Percentiles rank a stretch among this genome's conserved stretches.
Conservation (phyloP, 1,284 basidiomycete species). For the Cystobasidiaceae sp. region DNA sequence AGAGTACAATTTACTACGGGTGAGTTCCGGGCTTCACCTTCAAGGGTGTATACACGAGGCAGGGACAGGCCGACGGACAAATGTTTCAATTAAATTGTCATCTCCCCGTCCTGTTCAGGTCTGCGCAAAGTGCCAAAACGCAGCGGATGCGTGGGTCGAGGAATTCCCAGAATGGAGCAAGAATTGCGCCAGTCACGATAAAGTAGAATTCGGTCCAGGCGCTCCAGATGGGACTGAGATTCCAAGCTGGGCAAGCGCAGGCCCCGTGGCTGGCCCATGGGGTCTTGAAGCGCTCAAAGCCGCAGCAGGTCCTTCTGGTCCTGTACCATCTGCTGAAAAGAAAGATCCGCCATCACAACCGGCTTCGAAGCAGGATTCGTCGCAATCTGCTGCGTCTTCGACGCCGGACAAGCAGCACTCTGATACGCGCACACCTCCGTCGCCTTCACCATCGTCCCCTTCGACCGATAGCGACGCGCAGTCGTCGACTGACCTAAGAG, state of each 20-base stretch:
- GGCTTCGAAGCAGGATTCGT: neutral
- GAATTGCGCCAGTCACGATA: slow-evolving; percentile 16
- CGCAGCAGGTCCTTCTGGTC: neutral
- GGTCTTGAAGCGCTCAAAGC: slow-evolving; percentile 2
- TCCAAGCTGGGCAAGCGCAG: slow-evolving; percentile 11
- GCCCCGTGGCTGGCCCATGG: slow-evolving; percentile 8
- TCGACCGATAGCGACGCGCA: neutral
- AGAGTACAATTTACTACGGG: slow-evolving; percentile 25
- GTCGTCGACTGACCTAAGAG: neutral
- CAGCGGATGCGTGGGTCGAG: slow-evolving; percentile 8
- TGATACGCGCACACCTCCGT: no score
- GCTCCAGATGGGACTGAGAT: slow-evolving; percentile 11
- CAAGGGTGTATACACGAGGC: neutral
- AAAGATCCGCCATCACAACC: neutral
- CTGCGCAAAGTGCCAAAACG: slow-evolving; percentile 21
- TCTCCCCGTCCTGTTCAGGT: neutral
- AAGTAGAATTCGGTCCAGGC: neutral
- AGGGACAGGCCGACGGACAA: neutral
- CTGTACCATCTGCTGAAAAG: neutral
- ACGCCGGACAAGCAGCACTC: no score
- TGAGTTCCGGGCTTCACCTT: neutral
- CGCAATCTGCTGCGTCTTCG: no score
- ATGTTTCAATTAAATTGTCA: neutral
- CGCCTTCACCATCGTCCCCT: neutral
- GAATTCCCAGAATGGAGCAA: slow-evolving; percentile 13